A percentile compares a stretch with the other conserved stretches of the same genome.
These are phyloP conservation scores for Termitomyces heimii DNA, from an alignment of 768 basidiomycete species.

Conservation along the genomic window DNA sequence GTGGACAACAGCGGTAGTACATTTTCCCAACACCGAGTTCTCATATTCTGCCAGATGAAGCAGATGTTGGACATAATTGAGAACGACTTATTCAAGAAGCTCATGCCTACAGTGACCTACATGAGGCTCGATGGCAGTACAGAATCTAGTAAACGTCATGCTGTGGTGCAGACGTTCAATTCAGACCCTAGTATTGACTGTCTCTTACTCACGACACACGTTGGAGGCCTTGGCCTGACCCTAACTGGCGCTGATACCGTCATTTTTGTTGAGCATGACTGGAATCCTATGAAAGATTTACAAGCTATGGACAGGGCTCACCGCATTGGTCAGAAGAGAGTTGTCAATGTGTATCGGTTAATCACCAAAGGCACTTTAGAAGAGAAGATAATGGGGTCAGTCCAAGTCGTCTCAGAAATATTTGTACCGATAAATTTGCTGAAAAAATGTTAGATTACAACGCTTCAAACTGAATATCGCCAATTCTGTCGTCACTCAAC, in stretches of 20 bases:
- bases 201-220: constrained; percentile 90
- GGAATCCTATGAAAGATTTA: constrained; percentile 99
- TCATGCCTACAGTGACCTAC: constrained; percentile 96
- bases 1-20: constrained; percentile 46
- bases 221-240: constrained; percentile 93
- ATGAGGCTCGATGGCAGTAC: constrained; percentile 96
- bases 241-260: constrained; percentile 98
- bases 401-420: constrained; percentile 6
- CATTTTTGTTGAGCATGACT: constrained; percentile 99
- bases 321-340: constrained; percentile 97
- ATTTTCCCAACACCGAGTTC: constrained; percentile 94
- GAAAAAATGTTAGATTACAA: constrained; percentile 62
- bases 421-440: background rate
- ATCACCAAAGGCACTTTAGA: constrained; percentile 97
- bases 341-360: constrained; percentile 96
- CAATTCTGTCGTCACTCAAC: constrained; percentile 93
- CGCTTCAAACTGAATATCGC: constrained; percentile 99
- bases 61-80: constrained; percentile 99
- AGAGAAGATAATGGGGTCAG: constrained; percentile 99
- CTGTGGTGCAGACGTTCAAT: constrained; percentile 97
- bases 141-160: constrained; percentile 91
- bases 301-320: constrained; percentile 99
- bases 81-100: constrained; percentile 80
- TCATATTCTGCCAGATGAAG: constrained; percentile 99
- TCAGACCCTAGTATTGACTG: constrained; percentile 97